These are phyloP conservation scores for Trichocladium uniseriatum DNA, from an alignment of 495 filamentous ascomycete species.

Conservation along the genomic window DNA sequence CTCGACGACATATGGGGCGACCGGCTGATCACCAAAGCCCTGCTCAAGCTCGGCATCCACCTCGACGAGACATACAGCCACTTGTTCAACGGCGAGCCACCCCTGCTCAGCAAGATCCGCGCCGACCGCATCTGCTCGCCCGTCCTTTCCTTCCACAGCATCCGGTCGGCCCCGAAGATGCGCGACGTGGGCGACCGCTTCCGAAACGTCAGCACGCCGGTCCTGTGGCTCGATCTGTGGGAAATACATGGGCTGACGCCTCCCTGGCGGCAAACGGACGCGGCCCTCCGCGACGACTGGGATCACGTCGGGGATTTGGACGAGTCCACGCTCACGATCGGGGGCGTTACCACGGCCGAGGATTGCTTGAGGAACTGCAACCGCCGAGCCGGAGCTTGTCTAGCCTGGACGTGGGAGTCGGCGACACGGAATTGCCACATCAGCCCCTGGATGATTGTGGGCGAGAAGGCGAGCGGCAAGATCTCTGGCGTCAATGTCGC, in stretches of 20 bases:
- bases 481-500: constrained; percentile 13
- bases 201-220: constrained; percentile 22
- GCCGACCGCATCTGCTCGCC: constrained; percentile 34
- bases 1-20: constrained; percentile 36
- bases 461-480: constrained; percentile 18
- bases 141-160: constrained; percentile 33
- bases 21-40: constrained; percentile 32
- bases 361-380: constrained; percentile 22
- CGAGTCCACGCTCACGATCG: constrained; percentile 24
- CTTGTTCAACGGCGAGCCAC: constrained; percentile 40
- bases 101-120: constrained; percentile 32
- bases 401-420: constrained; percentile 39
- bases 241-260: constrained; percentile 27
- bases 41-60: constrained; percentile 33
- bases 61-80: constrained; percentile 36
- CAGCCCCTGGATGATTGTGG: constrained; percentile 38
- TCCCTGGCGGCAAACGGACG: constrained; percentile 23
- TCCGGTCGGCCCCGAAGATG: constrained; percentile 28
- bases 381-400: constrained; percentile 14
- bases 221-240: constrained; percentile 34
- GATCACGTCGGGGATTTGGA: constrained; percentile 33
- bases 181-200: constrained; percentile 29
- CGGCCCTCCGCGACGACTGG: constrained; percentile 22
- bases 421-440: constrained; percentile 23
- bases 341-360: constrained; percentile 21